Evolutionary conservation across 2,329 filamentous ascomycete genomes (phyloP).

Genomic region (Lachnellula suecica): DNA sequence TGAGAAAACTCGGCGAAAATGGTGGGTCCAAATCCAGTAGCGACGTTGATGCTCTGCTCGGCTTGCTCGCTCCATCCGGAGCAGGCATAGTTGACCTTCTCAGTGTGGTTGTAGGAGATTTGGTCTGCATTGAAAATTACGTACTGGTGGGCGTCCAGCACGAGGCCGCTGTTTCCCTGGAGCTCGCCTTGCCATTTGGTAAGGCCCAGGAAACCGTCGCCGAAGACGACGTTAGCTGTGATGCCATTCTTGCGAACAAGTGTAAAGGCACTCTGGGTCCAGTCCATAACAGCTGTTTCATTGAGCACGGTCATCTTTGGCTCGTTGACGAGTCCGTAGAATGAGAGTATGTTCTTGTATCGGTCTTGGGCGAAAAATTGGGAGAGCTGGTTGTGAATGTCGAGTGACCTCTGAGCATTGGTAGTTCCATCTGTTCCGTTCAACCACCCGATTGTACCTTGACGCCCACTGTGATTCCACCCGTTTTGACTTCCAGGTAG

Average conservation of each 20-base stretch:
- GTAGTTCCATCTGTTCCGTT: constrained; percentile 81
- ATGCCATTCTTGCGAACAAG: constrained; percentile 77
- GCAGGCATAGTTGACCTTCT: constrained; percentile 87
- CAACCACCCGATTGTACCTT: constrained; percentile 81
- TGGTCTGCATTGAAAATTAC: constrained; percentile 95
- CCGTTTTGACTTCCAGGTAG: constrained; percentile 93
- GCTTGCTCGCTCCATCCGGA: constrained; percentile 82
- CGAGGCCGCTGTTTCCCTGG: constrained; percentile 66
- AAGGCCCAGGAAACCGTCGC: constrained; percentile 92
- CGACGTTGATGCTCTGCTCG: constrained; percentile 66
- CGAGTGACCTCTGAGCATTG: constrained; percentile 79
- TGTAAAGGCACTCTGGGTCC: constrained; percentile 74
- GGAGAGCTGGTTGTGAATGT: constrained; percentile 83
- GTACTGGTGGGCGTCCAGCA: constrained; percentile 98
- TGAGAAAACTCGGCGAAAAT: constrained; percentile 97
- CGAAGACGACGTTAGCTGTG: constrained; percentile 74
- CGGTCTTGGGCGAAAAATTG: constrained; percentile 91
- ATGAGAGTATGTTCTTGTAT: constrained; percentile 86
- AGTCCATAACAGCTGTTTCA: constrained; percentile 66
- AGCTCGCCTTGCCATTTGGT: constrained; percentile 87
- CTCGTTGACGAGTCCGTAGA: constrained; percentile 95
- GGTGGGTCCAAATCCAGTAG: constrained; percentile 85
- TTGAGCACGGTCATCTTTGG: constrained; percentile 79
- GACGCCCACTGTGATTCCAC: constrained; percentile 92
- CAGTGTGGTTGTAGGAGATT: constrained; percentile 75